A percentile compares a stretch with the other conserved stretches of the same genome.
phyloP scores from a whole-genome alignment of 495 filamentous ascomycete species.

The Jackrogersella multiformis region DNA sequence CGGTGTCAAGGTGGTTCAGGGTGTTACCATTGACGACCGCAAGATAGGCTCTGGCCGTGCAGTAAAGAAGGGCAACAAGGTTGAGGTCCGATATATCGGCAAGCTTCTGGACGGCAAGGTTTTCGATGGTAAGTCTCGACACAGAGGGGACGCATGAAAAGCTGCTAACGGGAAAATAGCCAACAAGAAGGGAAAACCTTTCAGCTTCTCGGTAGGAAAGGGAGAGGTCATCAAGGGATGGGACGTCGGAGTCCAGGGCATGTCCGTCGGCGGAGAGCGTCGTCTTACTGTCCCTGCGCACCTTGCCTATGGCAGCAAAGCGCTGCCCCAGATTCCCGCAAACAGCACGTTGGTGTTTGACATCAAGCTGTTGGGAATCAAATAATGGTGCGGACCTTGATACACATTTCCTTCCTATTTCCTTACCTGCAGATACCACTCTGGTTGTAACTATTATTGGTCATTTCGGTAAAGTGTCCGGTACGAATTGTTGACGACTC shows the following conservation, averaged over 20 bases:
- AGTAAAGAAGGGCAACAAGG: slow-evolving; percentile 84
- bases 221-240: slow-evolving; percentile 98
- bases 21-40: slow-evolving; percentile 93
- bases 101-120: slow-evolving; percentile 92
- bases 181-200: slow-evolving; percentile 98
- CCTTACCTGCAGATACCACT: slow-evolving; percentile 45
- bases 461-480: slow-evolving; percentile 27
- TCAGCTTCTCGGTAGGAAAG: slow-evolving; percentile 90
- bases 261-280: slow-evolving; percentile 92
- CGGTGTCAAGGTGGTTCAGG: slow-evolving; percentile 80
- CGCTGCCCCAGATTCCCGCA: slow-evolving; percentile 79
- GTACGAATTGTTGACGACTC: slow-evolving; percentile 21
- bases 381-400: slow-evolving; percentile 50
- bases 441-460: slow-evolving; percentile 41
- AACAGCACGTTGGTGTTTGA: slow-evolving; percentile 95
- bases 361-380: slow-evolving; percentile 81
- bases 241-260: slow-evolving; percentile 93
- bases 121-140: slow-evolving; percentile 79
- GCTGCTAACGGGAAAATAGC: slow-evolving; percentile 61
- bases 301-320: slow-evolving; percentile 86
- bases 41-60: slow-evolving; percentile 84
- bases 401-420: slow-evolving; percentile 42
- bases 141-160: not conserved
- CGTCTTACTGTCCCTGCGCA: slow-evolving; percentile 85
- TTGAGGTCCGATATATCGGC: slow-evolving; percentile 96